phyloP scores from a whole-genome alignment of 2,329 filamentous ascomycete species.

The Fusarium virguliforme region DNA sequence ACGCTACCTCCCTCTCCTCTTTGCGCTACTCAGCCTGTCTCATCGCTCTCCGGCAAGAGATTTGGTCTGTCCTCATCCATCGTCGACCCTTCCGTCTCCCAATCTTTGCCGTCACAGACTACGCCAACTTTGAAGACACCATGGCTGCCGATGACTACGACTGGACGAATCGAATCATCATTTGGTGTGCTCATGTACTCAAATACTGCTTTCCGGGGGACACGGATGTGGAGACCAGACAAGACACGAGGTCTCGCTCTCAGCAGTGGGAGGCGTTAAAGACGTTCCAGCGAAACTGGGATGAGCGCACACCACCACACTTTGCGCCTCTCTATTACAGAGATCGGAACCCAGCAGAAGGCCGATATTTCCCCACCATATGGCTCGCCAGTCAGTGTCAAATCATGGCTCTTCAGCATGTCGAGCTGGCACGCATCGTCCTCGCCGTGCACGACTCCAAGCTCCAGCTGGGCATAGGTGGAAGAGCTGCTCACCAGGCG shows the following conservation, averaged over 20 bases:
- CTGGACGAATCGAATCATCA: slow-evolving; percentile 35
- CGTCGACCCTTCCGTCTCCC: slow-evolving; percentile 33
- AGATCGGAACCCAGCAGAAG: slow-evolving; percentile 22
- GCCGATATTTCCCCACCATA: slow-evolving; percentile 23
- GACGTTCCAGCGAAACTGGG: slow-evolving; percentile 25
- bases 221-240: neutral
- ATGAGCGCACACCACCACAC: slow-evolving; percentile 25
- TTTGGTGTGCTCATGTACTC: slow-evolving; percentile 34
- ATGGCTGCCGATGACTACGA: slow-evolving; percentile 28
- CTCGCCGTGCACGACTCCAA: slow-evolving; percentile 38
- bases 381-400: slow-evolving; percentile 36
- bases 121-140: slow-evolving; percentile 24
- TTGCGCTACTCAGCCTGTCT: slow-evolving; percentile 31
- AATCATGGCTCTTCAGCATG: slow-evolving; percentile 34
- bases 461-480: slow-evolving; percentile 30
- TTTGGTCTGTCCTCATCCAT: slow-evolving; percentile 36
- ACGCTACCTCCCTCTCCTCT: slow-evolving; percentile 29
- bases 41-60: slow-evolving; percentile 36
- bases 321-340: slow-evolving; percentile 29
- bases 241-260: neutral
- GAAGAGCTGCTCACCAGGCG: slow-evolving; percentile 32
- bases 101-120: slow-evolving; percentile 26
- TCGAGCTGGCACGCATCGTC: slow-evolving; percentile 35
- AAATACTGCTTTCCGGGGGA: slow-evolving; percentile 34
- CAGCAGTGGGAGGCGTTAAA: slow-evolving; percentile 33